phyloP scores from a whole-genome alignment of 495 filamentous ascomycete genomes.

The Penicillium goetzii region DNA sequence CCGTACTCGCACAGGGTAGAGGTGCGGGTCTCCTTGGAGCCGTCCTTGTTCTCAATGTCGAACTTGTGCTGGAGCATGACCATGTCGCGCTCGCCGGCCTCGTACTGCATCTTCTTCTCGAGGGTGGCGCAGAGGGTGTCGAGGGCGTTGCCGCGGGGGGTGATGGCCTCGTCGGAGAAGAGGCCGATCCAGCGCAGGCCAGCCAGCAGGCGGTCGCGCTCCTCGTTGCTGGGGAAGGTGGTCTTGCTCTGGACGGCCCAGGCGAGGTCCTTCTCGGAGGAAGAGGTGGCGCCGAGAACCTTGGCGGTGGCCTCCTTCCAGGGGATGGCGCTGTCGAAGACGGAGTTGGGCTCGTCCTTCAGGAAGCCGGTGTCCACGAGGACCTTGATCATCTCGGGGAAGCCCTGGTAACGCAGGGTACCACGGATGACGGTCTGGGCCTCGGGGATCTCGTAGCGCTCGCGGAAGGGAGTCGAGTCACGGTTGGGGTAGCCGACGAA shows the following conservation, averaged over 20 bases:
- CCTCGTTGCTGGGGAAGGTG: constrained; percentile 67
- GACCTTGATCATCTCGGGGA: constrained; percentile 83
- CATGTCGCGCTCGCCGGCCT: constrained; percentile 80
- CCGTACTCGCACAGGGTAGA: constrained; percentile 88
- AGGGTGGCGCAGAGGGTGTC: constrained; percentile 90
- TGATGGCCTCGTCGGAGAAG: constrained; percentile 77
- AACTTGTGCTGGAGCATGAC: constrained; percentile 94
- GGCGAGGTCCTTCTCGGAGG: constrained; percentile 66
- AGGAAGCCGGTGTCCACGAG: constrained; percentile 90
- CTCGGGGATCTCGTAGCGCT: constrained; percentile 91
- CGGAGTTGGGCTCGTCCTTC: constrained; percentile 61
- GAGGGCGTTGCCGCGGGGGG: constrained; percentile 75
- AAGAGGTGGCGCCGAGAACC: constrained; percentile 67
- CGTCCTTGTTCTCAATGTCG: constrained; percentile 82
- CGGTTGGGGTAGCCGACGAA: constrained; percentile 95
- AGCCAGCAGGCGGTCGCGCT: constrained; percentile 74
- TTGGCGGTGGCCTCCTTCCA: constrained; percentile 85
- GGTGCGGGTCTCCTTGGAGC: constrained; percentile 71
- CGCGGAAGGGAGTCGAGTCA: constrained; percentile 82
- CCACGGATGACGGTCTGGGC: constrained; percentile 60
- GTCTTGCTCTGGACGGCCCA: constrained; percentile 76
- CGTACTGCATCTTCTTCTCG: constrained; percentile 91
- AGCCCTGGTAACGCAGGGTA: constrained; percentile 82
- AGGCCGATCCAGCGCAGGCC: constrained; percentile 87
- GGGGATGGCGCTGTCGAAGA: constrained; percentile 62